Conservation (phyloP, 768 basidiomycete genomes). For the Lactarius vividus region DNA sequence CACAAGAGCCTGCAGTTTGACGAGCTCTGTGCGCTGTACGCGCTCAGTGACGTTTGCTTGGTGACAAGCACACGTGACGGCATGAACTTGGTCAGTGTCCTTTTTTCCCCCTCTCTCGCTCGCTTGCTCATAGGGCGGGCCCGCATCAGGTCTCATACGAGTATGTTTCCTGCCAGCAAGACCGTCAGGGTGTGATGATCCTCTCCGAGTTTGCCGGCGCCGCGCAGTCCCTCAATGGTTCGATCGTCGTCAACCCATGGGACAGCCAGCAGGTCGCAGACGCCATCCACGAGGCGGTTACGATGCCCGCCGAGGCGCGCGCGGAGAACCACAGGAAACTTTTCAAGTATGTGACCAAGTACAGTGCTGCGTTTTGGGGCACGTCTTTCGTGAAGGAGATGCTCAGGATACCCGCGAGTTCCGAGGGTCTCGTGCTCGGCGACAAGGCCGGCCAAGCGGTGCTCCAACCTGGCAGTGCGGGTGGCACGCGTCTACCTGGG, state of each 20-base stretch:
- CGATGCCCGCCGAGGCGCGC: constrained; percentile 77
- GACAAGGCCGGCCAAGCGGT: constrained; percentile 35
- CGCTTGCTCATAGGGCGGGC: constrained; percentile 2
- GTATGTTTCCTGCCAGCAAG: constrained; percentile 93
- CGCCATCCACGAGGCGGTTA: constrained; percentile 94
- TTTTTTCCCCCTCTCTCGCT: constrained; percentile 30
- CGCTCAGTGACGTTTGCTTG: constrained; percentile 93
- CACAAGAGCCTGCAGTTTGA: constrained; percentile 92
- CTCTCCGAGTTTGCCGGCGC: constrained; percentile 98
- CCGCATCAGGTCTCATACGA: constrained; percentile 87
- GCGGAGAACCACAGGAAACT: constrained; percentile 93
- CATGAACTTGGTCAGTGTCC: constrained; percentile 89
- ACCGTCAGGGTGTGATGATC: constrained; percentile 94
- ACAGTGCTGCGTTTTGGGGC: constrained; percentile 91
- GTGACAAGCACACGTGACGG: constrained; percentile 95
- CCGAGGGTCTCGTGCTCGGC: constrained; percentile 23
- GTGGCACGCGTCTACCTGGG: constrained; percentile 29
- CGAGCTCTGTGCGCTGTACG: constrained; percentile 96
- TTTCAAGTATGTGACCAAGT: constrained; percentile 95
- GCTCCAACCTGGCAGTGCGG: constrained; percentile 30
- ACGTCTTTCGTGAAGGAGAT: constrained; percentile 87
- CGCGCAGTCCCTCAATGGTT: constrained; percentile 92
- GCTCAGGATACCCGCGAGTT: constrained; percentile 46
- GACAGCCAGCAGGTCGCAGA: constrained; percentile 98
- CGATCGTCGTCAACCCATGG: constrained; percentile 98